phyloP scores from a whole-genome alignment of 2,329 filamentous ascomycete genomes.

The Lachnellula hyalina region DNA sequence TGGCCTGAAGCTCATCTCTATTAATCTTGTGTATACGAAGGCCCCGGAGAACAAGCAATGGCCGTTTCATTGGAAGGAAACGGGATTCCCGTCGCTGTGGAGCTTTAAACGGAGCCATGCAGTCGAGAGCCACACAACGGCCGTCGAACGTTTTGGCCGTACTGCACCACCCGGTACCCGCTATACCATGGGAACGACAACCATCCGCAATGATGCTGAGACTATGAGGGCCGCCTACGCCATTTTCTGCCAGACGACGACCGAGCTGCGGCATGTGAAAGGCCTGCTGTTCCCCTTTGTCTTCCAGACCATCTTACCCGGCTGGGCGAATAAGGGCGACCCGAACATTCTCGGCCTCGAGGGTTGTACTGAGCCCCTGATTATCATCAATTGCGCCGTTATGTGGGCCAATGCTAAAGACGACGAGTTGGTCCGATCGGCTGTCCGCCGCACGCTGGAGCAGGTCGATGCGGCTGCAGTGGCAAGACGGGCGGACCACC shows the following conservation, averaged over 20 bases:
- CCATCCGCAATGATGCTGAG: slow-evolving; percentile 2
- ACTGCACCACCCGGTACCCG: not conserved
- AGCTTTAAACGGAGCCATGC: not conserved
- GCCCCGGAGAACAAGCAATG: slow-evolving; percentile 2
- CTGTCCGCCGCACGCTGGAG: not conserved
- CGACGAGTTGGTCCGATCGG: not conserved
- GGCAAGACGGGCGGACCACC: not conserved
- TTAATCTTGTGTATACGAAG: not conserved
- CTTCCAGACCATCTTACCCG: slow-evolving; percentile 1
- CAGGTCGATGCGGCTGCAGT: slow-evolving; percentile 1
- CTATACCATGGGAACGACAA: slow-evolving; percentile 4
- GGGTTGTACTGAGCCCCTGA: not conserved
- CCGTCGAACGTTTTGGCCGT: not conserved
- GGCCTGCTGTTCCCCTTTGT: not conserved
- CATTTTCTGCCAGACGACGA: slow-evolving; percentile 7
- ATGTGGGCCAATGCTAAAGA: not conserved
- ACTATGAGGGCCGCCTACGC: slow-evolving; percentile 10
- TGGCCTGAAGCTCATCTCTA: slow-evolving; percentile 4
- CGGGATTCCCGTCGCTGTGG: not conserved
- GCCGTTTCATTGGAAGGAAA: slow-evolving; percentile 1
- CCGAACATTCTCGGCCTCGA: slow-evolving; percentile 1
- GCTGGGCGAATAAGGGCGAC: slow-evolving; percentile 1
- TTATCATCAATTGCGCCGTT: not conserved
- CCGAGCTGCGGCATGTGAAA: not conserved
- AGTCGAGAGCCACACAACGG: slow-evolving; percentile 5